Evolutionary conservation across 768 basidiomycete species (phyloP).

Genomic region (Nidularia pulvinata): DNA sequence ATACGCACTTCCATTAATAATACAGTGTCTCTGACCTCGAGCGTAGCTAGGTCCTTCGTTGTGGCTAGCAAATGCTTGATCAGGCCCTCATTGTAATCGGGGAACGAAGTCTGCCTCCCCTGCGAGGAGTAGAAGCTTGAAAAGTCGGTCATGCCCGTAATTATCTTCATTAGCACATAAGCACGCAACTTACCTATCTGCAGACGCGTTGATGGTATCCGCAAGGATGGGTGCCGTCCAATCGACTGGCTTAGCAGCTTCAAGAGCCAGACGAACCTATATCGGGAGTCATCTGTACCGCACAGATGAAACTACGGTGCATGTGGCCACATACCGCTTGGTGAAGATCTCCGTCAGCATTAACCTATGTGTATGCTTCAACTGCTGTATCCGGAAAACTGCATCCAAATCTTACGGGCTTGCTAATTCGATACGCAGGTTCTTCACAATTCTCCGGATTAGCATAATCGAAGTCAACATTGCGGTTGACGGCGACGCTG

Average conservation of each 20-base stretch:
- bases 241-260: slow-evolving; percentile 38
- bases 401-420: slow-evolving; percentile 43
- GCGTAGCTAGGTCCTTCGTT: slow-evolving; percentile 56
- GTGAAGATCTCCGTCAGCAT: slow-evolving; percentile 57
- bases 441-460: slow-evolving; percentile 37
- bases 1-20: background rate
- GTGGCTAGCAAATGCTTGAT: slow-evolving; percentile 51
- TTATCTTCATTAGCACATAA: background rate
- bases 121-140: slow-evolving; percentile 85
- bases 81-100: slow-evolving; percentile 68
- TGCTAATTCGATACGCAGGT: slow-evolving; percentile 65
- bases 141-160: background rate
- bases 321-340: slow-evolving; percentile 34
- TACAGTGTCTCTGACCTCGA: slow-evolving; percentile 56
- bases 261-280: slow-evolving; percentile 47
- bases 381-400: slow-evolving; percentile 6
- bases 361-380: slow-evolving; percentile 35
- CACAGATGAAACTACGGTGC: too few species aligned
- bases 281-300: slow-evolving; percentile 4
- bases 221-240: slow-evolving; percentile 34
- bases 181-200: slow-evolving; percentile 60
- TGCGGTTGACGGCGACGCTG: slow-evolving; percentile 69
- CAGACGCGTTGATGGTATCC: slow-evolving; percentile 69
- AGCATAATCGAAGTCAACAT: slow-evolving; percentile 76
- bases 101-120: slow-evolving; percentile 80